phyloP scores from a whole-genome alignment of 306 rosid species.

The Spatholobus suberectus region DNA sequence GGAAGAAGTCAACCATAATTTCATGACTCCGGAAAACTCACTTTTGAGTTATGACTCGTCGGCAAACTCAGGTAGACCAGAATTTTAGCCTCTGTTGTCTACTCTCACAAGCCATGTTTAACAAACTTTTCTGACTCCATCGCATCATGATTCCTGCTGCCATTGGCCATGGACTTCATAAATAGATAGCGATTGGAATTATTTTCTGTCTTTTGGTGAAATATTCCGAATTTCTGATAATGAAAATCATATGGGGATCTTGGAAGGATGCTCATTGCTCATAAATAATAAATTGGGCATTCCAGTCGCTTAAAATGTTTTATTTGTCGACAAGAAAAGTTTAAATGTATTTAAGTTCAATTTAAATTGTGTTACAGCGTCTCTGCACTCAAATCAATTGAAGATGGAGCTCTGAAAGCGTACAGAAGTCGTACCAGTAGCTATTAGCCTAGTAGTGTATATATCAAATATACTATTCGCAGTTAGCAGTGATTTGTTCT shows the following conservation, averaged over 20 bases:
- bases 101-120: conserved; percentile 11
- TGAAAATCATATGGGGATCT: conserved; percentile 19
- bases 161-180: conserved; percentile 12
- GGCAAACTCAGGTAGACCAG: conserved; percentile 78
- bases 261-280: conserved; percentile 25
- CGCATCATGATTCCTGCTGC: conserved; percentile 21
- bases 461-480: conserved; percentile 70
- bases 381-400: conserved; percentile 82
- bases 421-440: conserved; percentile 52
- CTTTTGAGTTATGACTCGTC: conserved; percentile 75
- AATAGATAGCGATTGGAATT: not conserved
- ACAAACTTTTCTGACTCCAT: not conserved
- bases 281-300: not conserved
- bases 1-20: conserved; percentile 74
- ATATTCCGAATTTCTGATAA: not conserved
- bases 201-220: conserved; percentile 16
- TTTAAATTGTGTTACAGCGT: conserved; percentile 58
- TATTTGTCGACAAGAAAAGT: not conserved
- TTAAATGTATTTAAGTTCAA: conserved; percentile 20
- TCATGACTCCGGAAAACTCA: conserved; percentile 75
- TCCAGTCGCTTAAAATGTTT: not conserved
- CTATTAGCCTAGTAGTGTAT: conserved; percentile 72
- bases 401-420: conserved; percentile 85
- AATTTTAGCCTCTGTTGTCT: conserved; percentile 18
- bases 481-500: conserved; percentile 63